phyloP scores from a whole-genome alignment of 2,329 filamentous ascomycete species.

The Xylaria sp. region DNA sequence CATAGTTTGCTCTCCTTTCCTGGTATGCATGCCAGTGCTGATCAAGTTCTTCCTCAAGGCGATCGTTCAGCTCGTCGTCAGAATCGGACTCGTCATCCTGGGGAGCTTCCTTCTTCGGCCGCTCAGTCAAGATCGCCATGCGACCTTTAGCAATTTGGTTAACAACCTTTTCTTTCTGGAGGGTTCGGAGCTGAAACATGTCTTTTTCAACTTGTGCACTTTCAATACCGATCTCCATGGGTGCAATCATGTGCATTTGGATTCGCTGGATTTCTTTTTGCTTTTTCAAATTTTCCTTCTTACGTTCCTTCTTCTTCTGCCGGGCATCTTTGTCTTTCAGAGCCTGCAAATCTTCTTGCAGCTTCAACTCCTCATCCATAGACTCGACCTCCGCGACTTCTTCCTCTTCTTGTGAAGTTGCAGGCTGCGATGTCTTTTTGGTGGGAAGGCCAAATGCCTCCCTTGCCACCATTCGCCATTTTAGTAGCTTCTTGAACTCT shows the following conservation, averaged over 20 bases:
- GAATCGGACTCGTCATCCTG: slow-evolving; percentile 71
- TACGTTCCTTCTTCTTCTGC: slow-evolving; percentile 80
- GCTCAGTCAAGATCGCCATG: slow-evolving; percentile 72
- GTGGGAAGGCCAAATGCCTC: slow-evolving; percentile 87
- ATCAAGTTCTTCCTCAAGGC: slow-evolving; percentile 84
- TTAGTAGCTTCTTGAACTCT: slow-evolving; percentile 88
- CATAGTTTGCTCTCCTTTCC: slow-evolving; percentile 76
- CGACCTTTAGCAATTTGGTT: slow-evolving; percentile 75
- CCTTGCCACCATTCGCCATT: slow-evolving; percentile 87
- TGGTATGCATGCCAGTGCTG: slow-evolving; percentile 81
- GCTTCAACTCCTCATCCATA: slow-evolving; percentile 93
- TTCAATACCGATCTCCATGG: slow-evolving; percentile 94
- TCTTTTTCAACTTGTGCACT: slow-evolving; percentile 79
- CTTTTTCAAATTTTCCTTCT: slow-evolving; percentile 91
- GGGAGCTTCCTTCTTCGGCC: slow-evolving; percentile 63
- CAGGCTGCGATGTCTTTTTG: slow-evolving; percentile 67
- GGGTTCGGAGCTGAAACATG: slow-evolving; percentile 84
- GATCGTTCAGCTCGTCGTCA: slow-evolving; percentile 83
- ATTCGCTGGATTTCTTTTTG: slow-evolving; percentile 94
- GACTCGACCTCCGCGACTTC: slow-evolving; percentile 83
- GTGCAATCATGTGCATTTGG: slow-evolving; percentile 96
- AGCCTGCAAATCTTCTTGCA: slow-evolving; percentile 84
- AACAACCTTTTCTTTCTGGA: slow-evolving; percentile 76
- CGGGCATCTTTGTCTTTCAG: slow-evolving; percentile 79
- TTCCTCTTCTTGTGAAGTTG: slow-evolving; percentile 47